These are phyloP conservation scores for Spizellomyces sp. DNA, from an alignment of 192 early-diverging fungal species.

Conservation along the genomic window DNA sequence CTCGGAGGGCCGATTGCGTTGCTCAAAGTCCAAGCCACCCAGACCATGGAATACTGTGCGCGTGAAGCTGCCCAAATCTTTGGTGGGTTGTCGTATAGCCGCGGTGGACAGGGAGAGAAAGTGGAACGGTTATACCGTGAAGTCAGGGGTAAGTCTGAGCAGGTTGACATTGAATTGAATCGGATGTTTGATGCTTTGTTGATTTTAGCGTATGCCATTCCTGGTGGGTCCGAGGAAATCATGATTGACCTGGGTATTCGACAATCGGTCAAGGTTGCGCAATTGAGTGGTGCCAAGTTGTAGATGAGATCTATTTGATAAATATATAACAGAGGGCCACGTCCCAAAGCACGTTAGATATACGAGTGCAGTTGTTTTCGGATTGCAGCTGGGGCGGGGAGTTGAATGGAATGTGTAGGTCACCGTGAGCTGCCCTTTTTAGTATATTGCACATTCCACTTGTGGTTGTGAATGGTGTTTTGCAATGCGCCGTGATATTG, in stretches of 20 bases:
- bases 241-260: constrained; percentile 86
- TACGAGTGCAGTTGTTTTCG: too few relatives aligned
- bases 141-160: constrained; percentile 53
- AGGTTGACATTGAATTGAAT: neutral
- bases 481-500: too few relatives aligned
- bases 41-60: constrained; percentile 86
- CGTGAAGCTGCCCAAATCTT: constrained; percentile 92
- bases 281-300: constrained; percentile 65
- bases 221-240: constrained; percentile 87
- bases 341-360: too few relatives aligned
- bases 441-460: too few relatives aligned
- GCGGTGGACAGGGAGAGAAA: constrained; percentile 67
- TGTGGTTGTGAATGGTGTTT: too few relatives aligned
- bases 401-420: too few relatives aligned
- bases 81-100: constrained; percentile 80
- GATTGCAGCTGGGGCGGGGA: too few relatives aligned
- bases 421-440: too few relatives aligned
- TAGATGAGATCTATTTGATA: constrained; percentile 18
- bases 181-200: neutral
- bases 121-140: constrained; percentile 87
- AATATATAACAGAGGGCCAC: too few relatives aligned
- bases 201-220: constrained; percentile 69
- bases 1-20: constrained; percentile 86
- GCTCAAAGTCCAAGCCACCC: constrained; percentile 81
- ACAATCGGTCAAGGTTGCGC: constrained; percentile 78